These are phyloP conservation scores for Tulasnella sp. DNA, from an alignment of 768 basidiomycete species.

Conservation along the genomic window DNA sequence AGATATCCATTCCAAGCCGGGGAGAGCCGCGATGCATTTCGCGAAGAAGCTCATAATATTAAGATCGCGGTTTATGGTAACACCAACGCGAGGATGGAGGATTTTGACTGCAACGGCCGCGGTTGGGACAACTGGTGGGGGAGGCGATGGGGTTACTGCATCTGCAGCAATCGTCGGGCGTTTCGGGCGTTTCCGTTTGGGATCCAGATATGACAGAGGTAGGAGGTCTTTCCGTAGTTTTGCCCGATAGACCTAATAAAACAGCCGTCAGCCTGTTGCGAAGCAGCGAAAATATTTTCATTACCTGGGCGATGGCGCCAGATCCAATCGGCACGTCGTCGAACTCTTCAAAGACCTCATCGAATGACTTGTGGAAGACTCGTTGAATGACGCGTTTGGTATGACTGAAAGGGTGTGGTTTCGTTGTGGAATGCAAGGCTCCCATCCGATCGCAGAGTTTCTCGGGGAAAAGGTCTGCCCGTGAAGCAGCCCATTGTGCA, in stretches of 20 bases:
- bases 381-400: conserved; percentile 72
- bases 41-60: conserved; percentile 95
- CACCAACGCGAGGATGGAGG: conserved; percentile 75
- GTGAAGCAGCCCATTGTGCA: conserved; percentile 96
- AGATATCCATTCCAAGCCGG: conserved; percentile 94
- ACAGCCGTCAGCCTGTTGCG: not conserved
- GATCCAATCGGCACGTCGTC: conserved; percentile 83
- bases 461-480: conserved; percentile 86
- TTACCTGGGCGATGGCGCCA: conserved; percentile 91
- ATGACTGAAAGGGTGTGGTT: conserved; percentile 66
- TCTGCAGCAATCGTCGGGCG: conserved; percentile 25
- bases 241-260: conserved; percentile 71
- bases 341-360: conserved; percentile 86
- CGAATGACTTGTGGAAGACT: conserved; percentile 74
- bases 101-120: conserved; percentile 92
- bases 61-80: conserved; percentile 80
- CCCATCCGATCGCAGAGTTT: conserved; percentile 76
- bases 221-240: conserved; percentile 74
- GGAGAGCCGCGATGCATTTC: conserved; percentile 58
- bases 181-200: conserved; percentile 38
- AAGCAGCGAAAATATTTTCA: conserved; percentile 9
- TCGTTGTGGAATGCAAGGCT: conserved; percentile 78
- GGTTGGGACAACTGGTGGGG: conserved; percentile 64
- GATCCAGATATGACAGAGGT: conserved; percentile 72
- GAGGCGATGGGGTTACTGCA: conserved; percentile 23